Conservation (phyloP, 306 rosid species). For the Dalbergia cultrata region DNA sequence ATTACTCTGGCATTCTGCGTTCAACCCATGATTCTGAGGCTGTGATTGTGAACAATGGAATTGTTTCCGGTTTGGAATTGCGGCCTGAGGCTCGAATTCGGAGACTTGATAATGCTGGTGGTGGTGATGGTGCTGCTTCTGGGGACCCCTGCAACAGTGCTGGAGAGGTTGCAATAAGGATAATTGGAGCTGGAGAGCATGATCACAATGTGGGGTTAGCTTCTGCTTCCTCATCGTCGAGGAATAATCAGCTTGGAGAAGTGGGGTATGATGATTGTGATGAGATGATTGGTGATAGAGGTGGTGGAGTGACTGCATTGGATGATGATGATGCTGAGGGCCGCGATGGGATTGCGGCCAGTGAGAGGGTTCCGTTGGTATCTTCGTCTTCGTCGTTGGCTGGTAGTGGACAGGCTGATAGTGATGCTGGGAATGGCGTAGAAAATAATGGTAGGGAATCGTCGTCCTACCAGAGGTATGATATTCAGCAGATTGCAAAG, state of each 20-base stretch:
- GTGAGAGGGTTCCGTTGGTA: conserved; percentile 66
- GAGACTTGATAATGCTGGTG: neutral
- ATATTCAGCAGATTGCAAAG: conserved; percentile 81
- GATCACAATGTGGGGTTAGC: conserved; percentile 42
- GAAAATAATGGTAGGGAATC: conserved; percentile 65
- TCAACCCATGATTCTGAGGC: conserved; percentile 53
- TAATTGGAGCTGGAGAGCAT: conserved; percentile 71
- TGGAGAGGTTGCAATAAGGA: conserved; percentile 83
- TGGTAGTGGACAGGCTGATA: conserved; percentile 54
- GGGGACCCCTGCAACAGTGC: conserved; percentile 43
- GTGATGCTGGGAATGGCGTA: conserved; percentile 50
- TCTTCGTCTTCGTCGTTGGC: conserved; percentile 56
- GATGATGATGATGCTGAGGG: conserved; percentile 57
- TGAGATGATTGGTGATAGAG: conserved; percentile 50
- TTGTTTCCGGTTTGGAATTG: conserved; percentile 46
- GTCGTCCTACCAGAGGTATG: conserved; percentile 74
- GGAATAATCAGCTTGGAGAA: conserved; percentile 45
- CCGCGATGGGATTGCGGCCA: conserved; percentile 26
- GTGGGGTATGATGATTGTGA: conserved; percentile 53
- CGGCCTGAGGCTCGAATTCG: conserved; percentile 44
- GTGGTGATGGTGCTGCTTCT: conserved; percentile 2
- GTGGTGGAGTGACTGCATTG: conserved; percentile 46
- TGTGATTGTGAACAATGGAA: conserved; percentile 51
- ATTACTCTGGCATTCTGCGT: conserved; percentile 75
- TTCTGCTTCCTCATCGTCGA: conserved; percentile 38